Base-by-base conservation (phyloP, 1,284 basidiomycete genomes). In the Taiwanofungus camphoratus region DNA sequence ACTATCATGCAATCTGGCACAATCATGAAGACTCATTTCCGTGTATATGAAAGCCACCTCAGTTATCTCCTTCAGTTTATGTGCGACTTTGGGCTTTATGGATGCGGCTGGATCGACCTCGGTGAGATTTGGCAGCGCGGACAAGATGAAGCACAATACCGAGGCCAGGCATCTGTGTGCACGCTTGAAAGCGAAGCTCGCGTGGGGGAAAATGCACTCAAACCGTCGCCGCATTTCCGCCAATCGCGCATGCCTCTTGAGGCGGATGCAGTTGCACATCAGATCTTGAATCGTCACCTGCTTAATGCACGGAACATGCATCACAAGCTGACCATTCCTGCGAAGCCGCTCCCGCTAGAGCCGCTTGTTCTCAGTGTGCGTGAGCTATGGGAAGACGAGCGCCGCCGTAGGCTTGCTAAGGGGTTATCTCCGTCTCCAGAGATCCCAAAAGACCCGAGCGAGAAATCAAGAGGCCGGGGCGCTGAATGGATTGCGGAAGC, bases 351-450 rank as follows among this genome's bases (percentile, higher is more conserved):
- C 15, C 71, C 82, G 2, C 61, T 74, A 12, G 87, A 90, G 52
- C 92, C 90, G 39, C 76, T 96, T 19, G 88, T 99, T 0, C 74
- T 84, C 21, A 86, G 90, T 53, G 84, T 98, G 41, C 82, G 86
- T 42, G 94, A 96, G 61, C 71, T 99, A 1, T 99, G 95, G 95
- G 88, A 94, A 42, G 92, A 96, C 53, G 95, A 98, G 61, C 79
- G 86, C 8, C 70, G 73, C 8, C 77, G 92, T 3, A 72, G 94
- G 13, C 59, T 64, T 12, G 73, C 70, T 5, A 74, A 72, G 21
- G 91, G 91, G 0, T 67, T 88, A 18, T 55, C 74, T 44, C 82
- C 87, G 3, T 76, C 82, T 11, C 86, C 85, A 13, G 71, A 73
- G 34, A 64, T 85, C 16, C 85, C 87, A 3, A 63, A 77, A 27